Evolutionary conservation across 768 basidiomycete genomes (phyloP).

Genomic region (Leccinum sublutescens): DNA sequence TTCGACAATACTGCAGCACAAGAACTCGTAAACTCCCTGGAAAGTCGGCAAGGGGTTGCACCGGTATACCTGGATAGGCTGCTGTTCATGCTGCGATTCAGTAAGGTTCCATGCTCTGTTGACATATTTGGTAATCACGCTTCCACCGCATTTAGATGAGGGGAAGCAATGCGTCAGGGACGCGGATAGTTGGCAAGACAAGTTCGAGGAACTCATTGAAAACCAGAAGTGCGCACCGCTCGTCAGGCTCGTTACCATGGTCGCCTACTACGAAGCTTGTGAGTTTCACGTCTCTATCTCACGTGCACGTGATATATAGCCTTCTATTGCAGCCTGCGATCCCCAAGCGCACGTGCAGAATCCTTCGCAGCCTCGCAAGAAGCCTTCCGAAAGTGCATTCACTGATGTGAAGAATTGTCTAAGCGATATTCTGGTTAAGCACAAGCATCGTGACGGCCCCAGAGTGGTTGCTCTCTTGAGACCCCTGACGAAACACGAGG

Average conservation of each 20-base stretch:
- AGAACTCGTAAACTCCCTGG: slow-evolving; percentile 11
- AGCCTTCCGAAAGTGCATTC: slow-evolving; percentile 2
- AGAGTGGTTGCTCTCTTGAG: slow-evolving; percentile 25
- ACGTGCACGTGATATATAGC: background rate
- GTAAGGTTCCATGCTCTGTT: slow-evolving; percentile 9
- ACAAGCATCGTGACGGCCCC: slow-evolving; percentile 19
- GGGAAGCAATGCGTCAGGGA: slow-evolving; percentile 21
- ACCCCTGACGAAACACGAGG: slow-evolving; percentile 18
- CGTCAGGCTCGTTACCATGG: slow-evolving; percentile 21
- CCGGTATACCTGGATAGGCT: slow-evolving; percentile 20
- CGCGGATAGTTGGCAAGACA: slow-evolving; percentile 11
- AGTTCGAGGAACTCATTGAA: slow-evolving; percentile 12
- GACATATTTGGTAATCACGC: background rate
- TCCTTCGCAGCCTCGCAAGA: background rate
- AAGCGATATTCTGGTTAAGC: slow-evolving; percentile 7
- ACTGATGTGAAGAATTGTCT: slow-evolving; percentile 15
- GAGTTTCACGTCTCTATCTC: background rate
- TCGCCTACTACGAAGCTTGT: slow-evolving; percentile 25
- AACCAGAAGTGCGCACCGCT: slow-evolving; percentile 12
- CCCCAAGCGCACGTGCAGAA: background rate
- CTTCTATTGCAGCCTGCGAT: slow-evolving; percentile 10
- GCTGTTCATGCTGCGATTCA: slow-evolving; percentile 22
- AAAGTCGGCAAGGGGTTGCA: slow-evolving; percentile 14
- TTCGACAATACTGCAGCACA: slow-evolving; percentile 20
- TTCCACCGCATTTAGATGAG: slow-evolving; percentile 9